phyloP scores from a whole-genome alignment of 2,329 filamentous ascomycete genomes.

The Penicillium griseofulvum region DNA sequence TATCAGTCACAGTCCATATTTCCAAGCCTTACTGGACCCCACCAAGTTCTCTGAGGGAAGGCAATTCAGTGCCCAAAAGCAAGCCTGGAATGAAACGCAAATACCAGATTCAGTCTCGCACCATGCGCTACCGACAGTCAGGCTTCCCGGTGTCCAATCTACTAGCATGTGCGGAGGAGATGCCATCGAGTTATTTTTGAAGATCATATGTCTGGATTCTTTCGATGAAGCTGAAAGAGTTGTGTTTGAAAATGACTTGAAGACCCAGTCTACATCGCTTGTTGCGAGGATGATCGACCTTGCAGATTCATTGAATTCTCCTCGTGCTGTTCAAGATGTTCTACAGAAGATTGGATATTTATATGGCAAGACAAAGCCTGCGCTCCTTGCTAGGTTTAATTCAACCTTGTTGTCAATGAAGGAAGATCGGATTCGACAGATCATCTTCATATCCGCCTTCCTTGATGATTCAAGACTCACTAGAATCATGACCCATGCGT shows the following conservation, averaged over 20 bases:
- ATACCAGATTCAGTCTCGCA: neutral
- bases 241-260: conserved; percentile 27
- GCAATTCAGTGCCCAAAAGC: conserved; percentile 30
- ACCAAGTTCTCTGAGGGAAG: conserved; percentile 44
- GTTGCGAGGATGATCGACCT: conserved; percentile 34
- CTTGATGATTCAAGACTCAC: conserved; percentile 29
- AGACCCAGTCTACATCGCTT: conserved; percentile 28
- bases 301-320: conserved; percentile 37
- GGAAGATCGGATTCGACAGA: conserved; percentile 43
- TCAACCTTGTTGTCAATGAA: conserved; percentile 29
- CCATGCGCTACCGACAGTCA: conserved; percentile 27
- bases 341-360: conserved; percentile 28
- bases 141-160: conserved; percentile 27
- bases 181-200: conserved; percentile 35
- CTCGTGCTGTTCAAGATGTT: conserved; percentile 20
- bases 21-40: conserved; percentile 40
- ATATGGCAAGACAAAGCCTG: conserved; percentile 30
- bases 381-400: conserved; percentile 24
- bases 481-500: conserved; percentile 33
- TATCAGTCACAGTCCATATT: conserved; percentile 39
- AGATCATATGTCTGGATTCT: conserved; percentile 29
- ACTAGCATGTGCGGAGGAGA: conserved; percentile 30
- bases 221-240: conserved; percentile 19
- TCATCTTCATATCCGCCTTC: conserved; percentile 37
- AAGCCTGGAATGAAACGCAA: conserved; percentile 7